Base-by-base conservation (phyloP, 164 flowering plant species). In the Sextonia rubra region DNA sequence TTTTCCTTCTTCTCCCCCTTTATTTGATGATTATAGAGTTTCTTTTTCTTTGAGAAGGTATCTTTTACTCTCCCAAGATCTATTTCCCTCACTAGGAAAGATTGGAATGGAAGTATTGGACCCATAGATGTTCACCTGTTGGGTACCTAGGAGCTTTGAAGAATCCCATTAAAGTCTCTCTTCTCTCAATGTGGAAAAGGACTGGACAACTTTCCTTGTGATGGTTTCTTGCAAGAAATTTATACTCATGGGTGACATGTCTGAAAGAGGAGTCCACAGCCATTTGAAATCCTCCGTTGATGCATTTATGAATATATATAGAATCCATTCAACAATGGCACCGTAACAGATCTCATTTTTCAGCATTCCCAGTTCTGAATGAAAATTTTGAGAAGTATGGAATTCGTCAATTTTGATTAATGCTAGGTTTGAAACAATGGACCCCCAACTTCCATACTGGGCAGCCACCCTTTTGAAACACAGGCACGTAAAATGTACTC, bases 161-260 rank as follows among this genome's bases (percentile, higher is more conserved):
- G 74, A 74, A 76, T 73, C 75, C 75, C 77, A 77, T 76, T 76
- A 74, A 71, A 79, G 68, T 69, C 66, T 79, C 77, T 75, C 15
- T 62, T 75, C 69, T 69, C 61, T 48, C 14, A 18, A 61, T 56
- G 26, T 67, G 44, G 44, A 72, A 73, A 60, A 71, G 76, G 76
- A 79, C 73, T 73, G 68, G 82, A 77, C 81, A 71, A 30, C 80
- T 69, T 70, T 67, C 74, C 79, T 74, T 74, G 75, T 68, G 72
- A 71, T 76, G 49, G 37, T 74, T 74, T 69, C 69, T 37, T 37
- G 44, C n/a, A 17, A n/a, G 60, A 73, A 76, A 76, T 78, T 69
- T 68, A 66, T 75, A 60, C 62, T 71, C 66, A 30, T 61, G 66
- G 58, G 14, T 70, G 60, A 61, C 22, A 48, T 64, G 69, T 62